A percentile compares a stretch with the other conserved stretches of the same genome.
These are phyloP conservation scores for Sarocladium brachiariae DNA, from an alignment of 2,329 filamentous ascomycete genomes.

Conservation along the genomic window DNA sequence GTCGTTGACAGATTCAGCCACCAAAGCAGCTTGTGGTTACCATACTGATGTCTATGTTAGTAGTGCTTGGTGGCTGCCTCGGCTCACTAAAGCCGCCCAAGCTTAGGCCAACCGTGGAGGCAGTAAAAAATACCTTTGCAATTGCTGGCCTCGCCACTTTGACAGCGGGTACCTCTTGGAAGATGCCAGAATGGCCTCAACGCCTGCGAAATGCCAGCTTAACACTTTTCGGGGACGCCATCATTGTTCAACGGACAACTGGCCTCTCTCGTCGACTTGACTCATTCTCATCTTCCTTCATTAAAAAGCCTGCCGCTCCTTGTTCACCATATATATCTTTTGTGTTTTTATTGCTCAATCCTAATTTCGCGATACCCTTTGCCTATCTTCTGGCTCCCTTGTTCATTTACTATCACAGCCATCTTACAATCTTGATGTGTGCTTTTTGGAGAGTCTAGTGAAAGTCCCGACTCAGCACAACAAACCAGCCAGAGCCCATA, in stretches of 20 bases:
- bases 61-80: not conserved
- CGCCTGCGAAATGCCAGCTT: not conserved
- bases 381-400: not conserved
- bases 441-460: too few relatives aligned
- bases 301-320: too few relatives aligned
- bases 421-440: too few relatives aligned
- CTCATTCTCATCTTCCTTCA: constrained; percentile 5
- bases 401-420: too few relatives aligned
- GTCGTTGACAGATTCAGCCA: too few relatives aligned
- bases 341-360: not conserved
- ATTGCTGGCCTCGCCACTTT: not conserved
- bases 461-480: too few relatives aligned
- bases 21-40: too few relatives aligned
- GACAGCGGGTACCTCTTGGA: not conserved
- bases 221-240: constrained; percentile 3
- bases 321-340: too few relatives aligned
- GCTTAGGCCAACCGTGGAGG: too few relatives aligned
- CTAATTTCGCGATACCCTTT: not conserved
- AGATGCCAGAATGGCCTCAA: constrained; percentile 10
- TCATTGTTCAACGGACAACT: not conserved
- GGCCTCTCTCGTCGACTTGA: not conserved
- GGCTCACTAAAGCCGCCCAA: not conserved
- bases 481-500: too few relatives aligned
- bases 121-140: not conserved
- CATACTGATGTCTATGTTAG: too few relatives aligned